phyloP scores from a whole-genome alignment of 495 filamentous ascomycete genomes.

The Eremomyces bilateralis region DNA sequence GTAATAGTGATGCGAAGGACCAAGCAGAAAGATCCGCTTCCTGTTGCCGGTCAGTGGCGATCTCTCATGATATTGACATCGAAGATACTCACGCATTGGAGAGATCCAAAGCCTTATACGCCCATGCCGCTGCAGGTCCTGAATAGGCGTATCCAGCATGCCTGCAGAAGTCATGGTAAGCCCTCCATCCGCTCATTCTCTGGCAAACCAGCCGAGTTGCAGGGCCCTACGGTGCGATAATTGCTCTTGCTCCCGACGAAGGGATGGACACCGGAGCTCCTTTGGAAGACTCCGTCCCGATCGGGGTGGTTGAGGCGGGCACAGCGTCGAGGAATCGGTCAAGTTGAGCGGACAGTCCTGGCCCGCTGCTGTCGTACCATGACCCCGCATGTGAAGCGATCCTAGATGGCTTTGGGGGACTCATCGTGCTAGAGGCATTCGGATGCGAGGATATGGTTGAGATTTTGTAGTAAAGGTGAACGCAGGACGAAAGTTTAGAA shows the following conservation, averaged over 20 bases:
- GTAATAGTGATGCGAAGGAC: slow-evolving; percentile 79
- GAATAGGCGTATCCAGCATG: slow-evolving; percentile 96
- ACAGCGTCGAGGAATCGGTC: slow-evolving; percentile 61
- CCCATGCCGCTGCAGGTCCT: slow-evolving; percentile 81
- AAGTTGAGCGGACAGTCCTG: slow-evolving; percentile 44
- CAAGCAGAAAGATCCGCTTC: slow-evolving; percentile 83
- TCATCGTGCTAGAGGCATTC: too few species aligned
- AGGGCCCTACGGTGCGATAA: slow-evolving; percentile 77
- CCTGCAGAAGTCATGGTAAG: slow-evolving; percentile 23
- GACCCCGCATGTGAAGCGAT: slow-evolving; percentile 64
- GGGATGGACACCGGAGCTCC: slow-evolving; percentile 39
- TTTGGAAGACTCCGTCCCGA: slow-evolving; percentile 16
- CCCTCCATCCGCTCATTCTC: neutral
- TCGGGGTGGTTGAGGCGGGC: slow-evolving; percentile 29
- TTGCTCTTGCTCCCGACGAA: slow-evolving; percentile 54
- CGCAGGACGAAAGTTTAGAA: too few species aligned
- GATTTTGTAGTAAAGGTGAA: too few species aligned
- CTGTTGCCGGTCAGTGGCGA: slow-evolving; percentile 25
- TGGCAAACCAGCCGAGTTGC: neutral
- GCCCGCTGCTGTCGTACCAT: slow-evolving; percentile 56
- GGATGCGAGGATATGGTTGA: too few species aligned
- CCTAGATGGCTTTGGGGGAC: too few species aligned
- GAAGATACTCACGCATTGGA: slow-evolving; percentile 52
- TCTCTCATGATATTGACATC: too few species aligned
- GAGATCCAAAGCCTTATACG: slow-evolving; percentile 78